A percentile compares a stretch with the other conserved stretches of the same genome.
phyloP scores from a whole-genome alignment of 352 stramenopile genomes.

The Elongisporangium undulatum region DNA sequence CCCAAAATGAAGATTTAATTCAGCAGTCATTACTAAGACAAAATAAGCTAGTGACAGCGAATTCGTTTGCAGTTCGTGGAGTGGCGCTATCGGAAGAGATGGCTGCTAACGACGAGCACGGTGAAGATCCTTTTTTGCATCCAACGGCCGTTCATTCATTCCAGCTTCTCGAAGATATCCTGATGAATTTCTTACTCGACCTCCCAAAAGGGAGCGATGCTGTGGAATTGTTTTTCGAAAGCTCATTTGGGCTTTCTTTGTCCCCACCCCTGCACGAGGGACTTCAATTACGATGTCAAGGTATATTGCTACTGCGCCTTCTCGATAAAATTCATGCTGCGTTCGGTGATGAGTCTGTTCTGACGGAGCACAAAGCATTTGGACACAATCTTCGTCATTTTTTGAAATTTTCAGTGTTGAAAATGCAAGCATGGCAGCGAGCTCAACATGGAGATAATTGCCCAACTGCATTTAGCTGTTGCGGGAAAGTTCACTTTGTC shows the following conservation, averaged over 20 bases:
- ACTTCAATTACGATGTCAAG: conserved; percentile 47
- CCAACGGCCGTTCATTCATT: conserved; percentile 29
- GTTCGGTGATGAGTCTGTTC: conserved; percentile 35
- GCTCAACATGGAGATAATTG: conserved; percentile 62
- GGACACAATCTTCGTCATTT: conserved; percentile 56
- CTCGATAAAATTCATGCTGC: conserved; percentile 43
- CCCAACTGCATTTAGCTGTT: conserved; percentile 39
- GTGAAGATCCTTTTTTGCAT: conserved; percentile 57
- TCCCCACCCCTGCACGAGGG: conserved; percentile 38
- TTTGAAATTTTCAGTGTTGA: conserved; percentile 40
- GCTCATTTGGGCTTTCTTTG: conserved; percentile 24
- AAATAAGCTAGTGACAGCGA: conserved; percentile 30
- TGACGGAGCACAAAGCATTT: conserved; percentile 50
- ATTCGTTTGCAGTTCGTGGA: conserved; percentile 29
- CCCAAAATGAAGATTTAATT: conserved; percentile 25
- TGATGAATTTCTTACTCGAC: conserved; percentile 50
- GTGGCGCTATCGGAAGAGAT: conserved; percentile 37
- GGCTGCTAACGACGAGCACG: conserved; percentile 24
- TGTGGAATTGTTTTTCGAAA: conserved; percentile 47
- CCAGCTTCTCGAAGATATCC: conserved; percentile 38
- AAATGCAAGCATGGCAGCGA: conserved; percentile 68
- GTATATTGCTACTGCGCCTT: conserved; percentile 42
- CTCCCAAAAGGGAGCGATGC: conserved; percentile 40
- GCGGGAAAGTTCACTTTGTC: conserved; percentile 45
- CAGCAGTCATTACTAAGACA: conserved; percentile 34